Base-by-base conservation (phyloP, 169 alveolate genomes). In the Nephromyces sp. region DNA sequence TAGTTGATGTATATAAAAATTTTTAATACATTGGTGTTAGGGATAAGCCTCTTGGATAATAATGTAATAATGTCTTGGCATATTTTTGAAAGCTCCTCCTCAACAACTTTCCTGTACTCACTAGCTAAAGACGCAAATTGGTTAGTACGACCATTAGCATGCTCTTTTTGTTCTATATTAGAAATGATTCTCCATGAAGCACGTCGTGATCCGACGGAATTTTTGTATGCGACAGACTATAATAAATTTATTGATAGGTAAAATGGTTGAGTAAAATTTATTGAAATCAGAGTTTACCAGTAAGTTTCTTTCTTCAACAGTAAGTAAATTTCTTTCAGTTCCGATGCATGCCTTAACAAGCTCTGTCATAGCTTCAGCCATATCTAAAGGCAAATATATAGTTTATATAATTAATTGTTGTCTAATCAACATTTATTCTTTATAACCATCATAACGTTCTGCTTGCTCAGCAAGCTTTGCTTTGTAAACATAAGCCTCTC, bases 391-490 rank as follows among this genome's bases (percentile, higher is more conserved):
- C n/a, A 6, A 25, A 27, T 6, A 68, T n/a, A 15, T 1, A 8
- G 31, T 52, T 3, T 1, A 3, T 15, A 6, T 15, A 43, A n/a
- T n/a, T 15, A 43, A n/a, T 43, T 43, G 15, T 43, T n/a, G n/a
- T n/a, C 57, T 43, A 43, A n/a, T 22, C 30, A 72, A 57, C 32
- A 30, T 31, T 24, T 29, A 33, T 79, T 70, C 43, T n/a, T n/a
- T n/a, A n/a, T n/a, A n/a, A 77, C 84, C 99, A 78, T 97, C 99
- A 85, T 94, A 98, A 85, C 99, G 95, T 86, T 96, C 99, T 33
- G 99, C 97, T 87, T 98, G 99, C 89, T 98, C 99, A 15, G 99
- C 99, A 70, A 98, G 93, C 88, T 96, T 95, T 69, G 90, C 90
- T 62, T 80, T 79, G 86, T 84, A 84, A 65, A 84, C 90, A 73